Evolutionary conservation across 768 basidiomycete species (phyloP).

Genomic region (Hygrocybe coccinea): DNA sequence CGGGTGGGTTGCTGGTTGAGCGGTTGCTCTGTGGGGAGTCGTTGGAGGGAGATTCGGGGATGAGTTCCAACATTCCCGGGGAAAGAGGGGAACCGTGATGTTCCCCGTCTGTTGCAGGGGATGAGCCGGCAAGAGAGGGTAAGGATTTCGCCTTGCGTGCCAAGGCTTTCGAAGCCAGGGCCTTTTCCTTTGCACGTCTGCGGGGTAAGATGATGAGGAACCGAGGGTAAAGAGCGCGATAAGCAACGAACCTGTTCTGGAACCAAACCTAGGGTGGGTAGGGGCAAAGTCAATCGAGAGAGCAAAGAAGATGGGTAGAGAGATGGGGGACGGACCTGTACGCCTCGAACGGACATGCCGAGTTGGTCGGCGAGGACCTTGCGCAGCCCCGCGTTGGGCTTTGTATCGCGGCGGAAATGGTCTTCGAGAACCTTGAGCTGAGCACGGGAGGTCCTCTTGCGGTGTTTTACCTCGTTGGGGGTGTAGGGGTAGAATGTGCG

Average conservation of each 20-base stretch:
- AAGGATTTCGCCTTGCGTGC: conserved; percentile 33
- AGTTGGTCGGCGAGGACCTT: conserved; percentile 78
- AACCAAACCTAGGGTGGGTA: conserved; percentile 70
- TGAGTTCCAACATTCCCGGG: conserved; percentile 2
- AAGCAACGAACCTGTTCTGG: conserved; percentile 63
- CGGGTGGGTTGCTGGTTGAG: conserved; percentile 2
- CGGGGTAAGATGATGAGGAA: conserved; percentile 8
- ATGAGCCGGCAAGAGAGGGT: conserved; percentile 13
- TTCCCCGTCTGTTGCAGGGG: conserved; percentile 21
- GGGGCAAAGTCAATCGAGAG: conserved; percentile 7
- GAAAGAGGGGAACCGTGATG: conserved; percentile 6
- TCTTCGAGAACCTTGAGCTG: conserved; percentile 89
- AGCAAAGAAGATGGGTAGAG: conserved; percentile 3
- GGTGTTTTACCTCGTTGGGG: conserved; percentile 90
- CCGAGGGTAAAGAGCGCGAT: conserved; percentile 5
- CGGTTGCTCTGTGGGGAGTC: conserved; percentile 15
- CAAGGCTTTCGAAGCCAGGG: conserved; percentile 46
- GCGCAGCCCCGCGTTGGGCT: conserved; percentile 79
- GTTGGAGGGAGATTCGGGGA: conserved; percentile 8
- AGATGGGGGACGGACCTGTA: conserved; percentile 61
- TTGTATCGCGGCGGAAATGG: conserved; percentile 83
- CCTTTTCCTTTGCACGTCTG: conserved; percentile 84
- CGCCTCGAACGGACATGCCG: conserved; percentile 90
- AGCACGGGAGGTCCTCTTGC: conserved; percentile 80
- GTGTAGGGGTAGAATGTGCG: conserved; percentile 84